These are phyloP conservation scores for Noccaea bulbosa DNA, from an alignment of 345 rosid genomes.

Conservation along the genomic window DNA sequence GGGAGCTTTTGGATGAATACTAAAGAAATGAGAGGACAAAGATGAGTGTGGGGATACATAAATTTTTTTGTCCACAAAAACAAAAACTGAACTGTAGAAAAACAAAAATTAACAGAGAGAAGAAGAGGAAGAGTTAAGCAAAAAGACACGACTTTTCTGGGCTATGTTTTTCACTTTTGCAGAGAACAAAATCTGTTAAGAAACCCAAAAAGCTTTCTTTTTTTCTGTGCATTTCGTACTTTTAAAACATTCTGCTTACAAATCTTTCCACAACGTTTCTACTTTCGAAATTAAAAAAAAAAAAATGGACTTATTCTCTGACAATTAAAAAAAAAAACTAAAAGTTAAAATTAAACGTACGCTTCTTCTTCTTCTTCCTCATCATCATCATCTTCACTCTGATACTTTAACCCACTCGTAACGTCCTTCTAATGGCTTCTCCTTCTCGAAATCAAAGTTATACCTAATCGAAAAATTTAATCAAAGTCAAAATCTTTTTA, in stretches of 20 bases:
- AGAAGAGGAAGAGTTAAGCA: constrained; percentile 10
- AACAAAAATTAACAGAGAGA: background rate
- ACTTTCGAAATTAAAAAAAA: constrained; percentile 6
- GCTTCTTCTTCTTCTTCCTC: constrained; percentile 4
- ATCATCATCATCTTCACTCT: constrained; percentile 31
- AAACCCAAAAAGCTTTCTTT: constrained; percentile 10
- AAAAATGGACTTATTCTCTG: constrained; percentile 8
- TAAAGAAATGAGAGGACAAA: constrained; percentile 19
- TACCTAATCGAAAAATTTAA: constrained; percentile 49
- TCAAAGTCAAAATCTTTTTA: background rate
- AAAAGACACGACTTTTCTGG: constrained; percentile 43
- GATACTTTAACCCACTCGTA: constrained; percentile 66
- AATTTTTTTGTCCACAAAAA: constrained; percentile 12
- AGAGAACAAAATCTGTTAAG: constrained; percentile 18
- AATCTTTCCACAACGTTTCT: constrained; percentile 28
- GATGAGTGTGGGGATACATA: constrained; percentile 15
- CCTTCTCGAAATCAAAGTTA: constrained; percentile 65
- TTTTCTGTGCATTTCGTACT: constrained; percentile 41
- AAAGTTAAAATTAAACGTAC: constrained; percentile 23
- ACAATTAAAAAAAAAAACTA: constrained; percentile 15
- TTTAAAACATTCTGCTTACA: constrained; percentile 33
- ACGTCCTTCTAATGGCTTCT: constrained; percentile 74
- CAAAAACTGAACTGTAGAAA: constrained; percentile 22
- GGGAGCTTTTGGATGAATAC: background rate
- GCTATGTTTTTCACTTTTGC: constrained; percentile 26